These are phyloP conservation scores for Ensete glaucum DNA, from an alignment of 176 grass and related monocot species.

Conservation along the genomic window DNA sequence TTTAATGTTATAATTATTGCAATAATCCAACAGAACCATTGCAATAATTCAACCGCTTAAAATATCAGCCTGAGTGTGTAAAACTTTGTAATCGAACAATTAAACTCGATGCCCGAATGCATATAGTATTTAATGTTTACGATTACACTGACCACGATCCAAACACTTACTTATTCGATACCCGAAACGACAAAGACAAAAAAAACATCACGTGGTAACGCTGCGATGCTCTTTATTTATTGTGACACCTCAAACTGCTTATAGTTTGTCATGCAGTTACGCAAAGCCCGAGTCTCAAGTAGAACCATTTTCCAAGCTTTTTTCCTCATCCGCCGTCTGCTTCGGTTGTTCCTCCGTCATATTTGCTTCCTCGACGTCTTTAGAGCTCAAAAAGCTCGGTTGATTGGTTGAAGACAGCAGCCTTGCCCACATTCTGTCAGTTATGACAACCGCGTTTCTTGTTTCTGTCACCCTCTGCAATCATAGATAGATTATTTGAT, in stretches of 20 bases:
- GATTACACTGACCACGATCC: too few relatives aligned
- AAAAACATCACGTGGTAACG: too few relatives aligned
- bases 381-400: slow-evolving; percentile 10
- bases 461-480: slow-evolving; percentile 13
- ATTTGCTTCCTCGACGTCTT: slow-evolving; percentile 2
- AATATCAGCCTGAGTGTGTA: too few relatives aligned
- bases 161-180: background rate
- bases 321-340: background rate
- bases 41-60: too few relatives aligned
- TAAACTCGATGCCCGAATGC: too few relatives aligned
- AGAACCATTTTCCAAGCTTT: background rate
- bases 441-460: slow-evolving; percentile 17
- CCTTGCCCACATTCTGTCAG: slow-evolving; percentile 17
- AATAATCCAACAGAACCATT: too few relatives aligned
- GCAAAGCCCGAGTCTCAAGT: background rate
- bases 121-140: too few relatives aligned
- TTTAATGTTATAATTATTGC: too few relatives aligned
- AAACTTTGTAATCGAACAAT: too few relatives aligned
- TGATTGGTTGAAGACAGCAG: slow-evolving; percentile 16
- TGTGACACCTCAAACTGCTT: background rate
- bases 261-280: background rate
- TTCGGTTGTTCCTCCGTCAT: background rate
- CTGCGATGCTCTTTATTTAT: background rate
- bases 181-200: background rate
- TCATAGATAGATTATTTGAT: background rate